Evolutionary conservation across 768 basidiomycete genomes (phyloP), one percentile per base, ranked within the genome.

Genomic region (Tylopilus rubrobrunneus): DNA sequence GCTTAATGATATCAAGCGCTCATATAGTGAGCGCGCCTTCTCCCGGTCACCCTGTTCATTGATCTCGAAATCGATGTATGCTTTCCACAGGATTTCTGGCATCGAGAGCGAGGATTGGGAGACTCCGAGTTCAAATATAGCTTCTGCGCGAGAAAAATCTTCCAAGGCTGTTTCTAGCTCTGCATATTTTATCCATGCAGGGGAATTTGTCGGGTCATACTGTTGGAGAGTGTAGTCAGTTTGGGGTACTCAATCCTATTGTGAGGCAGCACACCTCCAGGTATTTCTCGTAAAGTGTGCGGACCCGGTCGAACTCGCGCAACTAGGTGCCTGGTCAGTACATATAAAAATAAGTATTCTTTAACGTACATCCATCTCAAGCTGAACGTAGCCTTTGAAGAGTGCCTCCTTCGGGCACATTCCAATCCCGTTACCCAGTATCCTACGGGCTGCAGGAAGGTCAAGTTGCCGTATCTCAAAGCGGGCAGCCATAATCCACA

Each of bases 181-280:
- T 25, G 96, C 91, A 69, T 85, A 98, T 69, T 90, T 89, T 72
- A 98, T 96, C 96, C 96, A 98, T 0, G 94, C 91, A 1, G 91
- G 76, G 1, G 92, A 89, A 69, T 96, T 93, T 27, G 91, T 85
- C 0, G 94, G 80, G 68, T 98, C 96, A 66, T 83, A 92, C 90
- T 86, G 49, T 23, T 17, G 11, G 46, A 36, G 12, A 46, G 11
- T 44, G 9, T 53, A 31, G n/a, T 52, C 31, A 56, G 55, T n/a
- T 19, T 15, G 4, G n/a, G 15, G 29, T 12, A 25, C 7, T 7
- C 36, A 39, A 29, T 40, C 21, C 10, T 28, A 47, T 11, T 40
- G 23, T 6, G 37, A 27, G 23, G 36, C 11, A 46, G 14, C 79
- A 37, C 69, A 88, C 93, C 74, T 95, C 92, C 45, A 99, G 78